Conservation (phyloP, 2,329 filamentous ascomycete genomes). For the Aspergillus novofumigatus region DNA sequence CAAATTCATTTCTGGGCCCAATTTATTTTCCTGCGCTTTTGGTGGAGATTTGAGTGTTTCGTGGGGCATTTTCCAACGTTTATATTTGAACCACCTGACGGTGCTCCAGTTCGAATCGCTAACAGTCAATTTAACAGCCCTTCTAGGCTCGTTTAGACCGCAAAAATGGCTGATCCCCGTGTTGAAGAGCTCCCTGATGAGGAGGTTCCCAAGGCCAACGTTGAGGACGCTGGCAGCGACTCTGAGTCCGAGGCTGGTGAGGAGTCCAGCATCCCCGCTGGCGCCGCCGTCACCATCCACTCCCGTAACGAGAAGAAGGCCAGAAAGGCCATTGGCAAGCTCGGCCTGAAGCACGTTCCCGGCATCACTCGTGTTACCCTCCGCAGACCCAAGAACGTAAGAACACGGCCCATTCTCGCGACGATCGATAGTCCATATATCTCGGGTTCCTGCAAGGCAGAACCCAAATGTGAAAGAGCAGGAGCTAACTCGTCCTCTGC, state of each 20-base stretch:
- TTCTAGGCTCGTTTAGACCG: slow-evolving; percentile 21
- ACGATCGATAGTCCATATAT: neutral
- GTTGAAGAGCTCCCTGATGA: slow-evolving; percentile 94
- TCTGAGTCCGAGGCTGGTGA: slow-evolving; percentile 51
- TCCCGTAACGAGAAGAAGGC: slow-evolving; percentile 99
- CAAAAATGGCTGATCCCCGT: slow-evolving; percentile 91
- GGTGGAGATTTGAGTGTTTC: slow-evolving; percentile 16
- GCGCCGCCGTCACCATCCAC: slow-evolving; percentile 86
- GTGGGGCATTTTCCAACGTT: slow-evolving; percentile 16
- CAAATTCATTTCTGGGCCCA: slow-evolving; percentile 17
- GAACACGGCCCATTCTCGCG: slow-evolving; percentile 32
- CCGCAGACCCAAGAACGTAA: slow-evolving; percentile 96
- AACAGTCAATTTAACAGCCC: slow-evolving; percentile 11
- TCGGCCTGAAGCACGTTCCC: slow-evolving; percentile 90
- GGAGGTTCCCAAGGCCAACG: slow-evolving; percentile 78
- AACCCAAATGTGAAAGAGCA: neutral
- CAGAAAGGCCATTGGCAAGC: slow-evolving; percentile 97
- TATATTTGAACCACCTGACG: slow-evolving; percentile 12
- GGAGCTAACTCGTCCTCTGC: slow-evolving; percentile 20
- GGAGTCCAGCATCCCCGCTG: slow-evolving; percentile 69
- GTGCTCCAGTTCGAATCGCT: slow-evolving; percentile 15
- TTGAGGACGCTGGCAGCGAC: slow-evolving; percentile 60
- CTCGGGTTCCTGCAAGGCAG: neutral
- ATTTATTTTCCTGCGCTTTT: slow-evolving; percentile 20
- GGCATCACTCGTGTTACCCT: slow-evolving; percentile 98